Base-by-base conservation (phyloP, 208 protist genomes). In the Trypanosoma conorhini region DNA sequence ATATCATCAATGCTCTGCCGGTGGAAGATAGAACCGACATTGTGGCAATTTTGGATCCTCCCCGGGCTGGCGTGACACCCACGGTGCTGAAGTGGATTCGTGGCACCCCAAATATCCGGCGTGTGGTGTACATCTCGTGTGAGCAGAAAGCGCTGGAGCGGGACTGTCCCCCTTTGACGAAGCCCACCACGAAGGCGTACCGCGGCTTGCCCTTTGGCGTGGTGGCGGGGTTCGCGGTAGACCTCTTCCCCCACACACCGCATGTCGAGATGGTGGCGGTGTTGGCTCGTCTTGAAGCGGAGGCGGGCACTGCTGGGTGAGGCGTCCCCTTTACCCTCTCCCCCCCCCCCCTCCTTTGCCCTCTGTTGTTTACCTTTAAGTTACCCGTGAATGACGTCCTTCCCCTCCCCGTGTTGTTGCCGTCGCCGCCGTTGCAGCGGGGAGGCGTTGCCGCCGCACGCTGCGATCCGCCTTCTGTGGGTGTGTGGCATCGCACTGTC, bases 241-340 rank as follows among this genome's bases (percentile, higher is more conserved):
- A 99, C 72, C 76, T 99, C 31, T 99, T 99, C 70, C 97, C 97
- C 9, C 97, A 98, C 80, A 98, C 96, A 40, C 89, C 93, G 40
- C 94, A 98, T 69, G 85, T 92, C 26, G 97, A 99, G 82, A 91
- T 98, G 80, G 87, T 99, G 28, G 87, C 87, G 0, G 84, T 98
- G 22, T 81, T 98, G 52, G 85, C 90, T 48, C 82, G 94, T 17
- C 55, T 44, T 60, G 21, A 71, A 21, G 69, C 67, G 21, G 33
- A 48, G n/a, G n/a, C 68, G 28, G 42, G 54, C 1, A 62, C 59
- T 3, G 65, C 24, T 24, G 30, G 24, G 33, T 50, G 28, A 55
- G 24, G 5, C 26, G 63, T n/a, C n/a, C n/a, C 63, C 55, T 52
- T 33, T 59, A 40, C 58, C 57, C 44, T 51, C 30, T 72, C 55